A percentile compares a stretch with the other conserved stretches of the same genome.
Evolutionary conservation across 768 basidiomycete species (phyloP).

Genomic region (Antrodiella citrinella): DNA sequence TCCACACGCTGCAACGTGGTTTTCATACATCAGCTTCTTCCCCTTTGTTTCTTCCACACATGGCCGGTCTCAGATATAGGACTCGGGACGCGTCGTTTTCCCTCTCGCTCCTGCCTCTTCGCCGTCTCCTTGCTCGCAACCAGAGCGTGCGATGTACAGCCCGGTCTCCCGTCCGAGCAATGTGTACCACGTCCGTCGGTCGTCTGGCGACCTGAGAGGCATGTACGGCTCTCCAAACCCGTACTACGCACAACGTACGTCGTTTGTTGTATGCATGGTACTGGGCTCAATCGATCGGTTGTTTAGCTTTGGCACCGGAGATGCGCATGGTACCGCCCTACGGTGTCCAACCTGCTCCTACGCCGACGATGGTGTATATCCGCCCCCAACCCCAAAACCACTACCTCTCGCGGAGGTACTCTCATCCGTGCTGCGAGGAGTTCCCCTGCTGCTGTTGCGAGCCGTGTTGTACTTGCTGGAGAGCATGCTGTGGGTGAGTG

Average conservation of each 20-base stretch:
- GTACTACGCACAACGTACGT: slow-evolving; percentile 19
- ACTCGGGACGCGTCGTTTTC: slow-evolving; percentile 7
- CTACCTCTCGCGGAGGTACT: background rate
- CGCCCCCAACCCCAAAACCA: background rate
- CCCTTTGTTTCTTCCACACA: slow-evolving; percentile 2
- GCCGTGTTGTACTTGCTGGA: background rate
- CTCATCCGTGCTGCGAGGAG: background rate
- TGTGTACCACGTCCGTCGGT: slow-evolving; percentile 15
- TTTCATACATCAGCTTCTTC: slow-evolving; percentile 16
- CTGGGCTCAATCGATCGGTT: background rate
- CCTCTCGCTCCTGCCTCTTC: slow-evolving; percentile 1
- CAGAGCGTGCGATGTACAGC: slow-evolving; percentile 14
- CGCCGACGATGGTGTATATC: slow-evolving; percentile 17
- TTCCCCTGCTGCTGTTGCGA: background rate
- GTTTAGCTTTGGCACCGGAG: slow-evolving; percentile 12
- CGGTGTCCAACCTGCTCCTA: slow-evolving; percentile 15
- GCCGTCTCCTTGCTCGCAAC: background rate
- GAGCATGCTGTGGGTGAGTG: background rate
- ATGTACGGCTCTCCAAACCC: slow-evolving; percentile 15
- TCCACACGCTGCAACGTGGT: slow-evolving; percentile 19
- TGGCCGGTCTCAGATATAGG: slow-evolving; percentile 2
- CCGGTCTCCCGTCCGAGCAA: slow-evolving; percentile 17
- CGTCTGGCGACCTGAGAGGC: slow-evolving; percentile 11
- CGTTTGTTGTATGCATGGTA: background rate
- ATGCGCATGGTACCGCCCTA: slow-evolving; percentile 21